Conservation (phyloP, 1,284 basidiomycete genomes). For the Neotropicomus parvogracilis region DNA sequence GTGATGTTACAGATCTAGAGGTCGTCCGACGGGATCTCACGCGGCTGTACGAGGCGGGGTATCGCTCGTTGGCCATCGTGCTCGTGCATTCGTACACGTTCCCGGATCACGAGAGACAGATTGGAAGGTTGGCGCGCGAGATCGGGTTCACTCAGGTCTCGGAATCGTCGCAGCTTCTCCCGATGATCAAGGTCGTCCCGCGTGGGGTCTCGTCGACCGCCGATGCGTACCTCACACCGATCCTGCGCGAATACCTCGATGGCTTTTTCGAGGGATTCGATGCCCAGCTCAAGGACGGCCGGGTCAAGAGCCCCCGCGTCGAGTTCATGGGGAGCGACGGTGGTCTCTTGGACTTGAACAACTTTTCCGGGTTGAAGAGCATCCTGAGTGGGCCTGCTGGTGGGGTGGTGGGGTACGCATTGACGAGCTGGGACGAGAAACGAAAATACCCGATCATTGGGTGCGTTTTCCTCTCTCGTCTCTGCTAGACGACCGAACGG, state of each 20-base stretch:
- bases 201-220: conserved; percentile 91
- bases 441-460: conserved; percentile 61
- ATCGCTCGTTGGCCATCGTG: conserved; percentile 82
- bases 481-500: neutral
- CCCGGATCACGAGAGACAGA: conserved; percentile 72
- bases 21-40: conserved; percentile 58
- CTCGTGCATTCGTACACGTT: conserved; percentile 92
- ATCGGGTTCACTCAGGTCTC: conserved; percentile 88
- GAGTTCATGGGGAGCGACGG: conserved; percentile 80
- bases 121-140: conserved; percentile 72
- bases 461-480: conserved; percentile 34
- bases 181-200: conserved; percentile 95
- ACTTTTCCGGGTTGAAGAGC: conserved; percentile 75
- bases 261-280: conserved; percentile 92
- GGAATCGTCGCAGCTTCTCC: conserved; percentile 81
- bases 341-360: conserved; percentile 63
- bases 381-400: conserved; percentile 77
- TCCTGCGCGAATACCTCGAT: conserved; percentile 82
- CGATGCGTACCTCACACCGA: conserved; percentile 95
- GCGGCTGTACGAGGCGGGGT: conserved; percentile 71
- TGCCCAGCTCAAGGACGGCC: conserved; percentile 50
- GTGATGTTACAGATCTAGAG: conserved; percentile 48
- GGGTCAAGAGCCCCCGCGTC: conserved; percentile 40
- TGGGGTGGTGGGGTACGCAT: conserved; percentile 73
- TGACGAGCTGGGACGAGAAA: conserved; percentile 65